Evolutionary conservation across 176 grass and related monocot species (phyloP).

Genomic region (Stipa capillata): DNA sequence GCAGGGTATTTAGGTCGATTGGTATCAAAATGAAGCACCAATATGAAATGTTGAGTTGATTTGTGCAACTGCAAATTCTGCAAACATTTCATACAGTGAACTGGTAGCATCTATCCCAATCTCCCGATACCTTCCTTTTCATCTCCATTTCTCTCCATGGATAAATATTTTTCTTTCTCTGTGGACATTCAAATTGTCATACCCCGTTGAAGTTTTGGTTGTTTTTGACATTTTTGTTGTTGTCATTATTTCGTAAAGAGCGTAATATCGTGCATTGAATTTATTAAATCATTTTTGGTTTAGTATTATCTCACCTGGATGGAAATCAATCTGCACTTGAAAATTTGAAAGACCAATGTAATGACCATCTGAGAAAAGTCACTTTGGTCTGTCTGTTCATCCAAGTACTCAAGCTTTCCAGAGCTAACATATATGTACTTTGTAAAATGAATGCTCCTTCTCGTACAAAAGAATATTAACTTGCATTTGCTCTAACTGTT

Average conservation of each 20-base stretch:
- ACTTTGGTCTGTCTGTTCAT: not conserved
- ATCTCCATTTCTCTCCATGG: not conserved
- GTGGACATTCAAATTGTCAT: not conserved
- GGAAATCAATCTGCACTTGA: not conserved
- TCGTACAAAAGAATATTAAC: not conserved
- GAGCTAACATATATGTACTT: not conserved
- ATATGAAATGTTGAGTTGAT: not conserved
- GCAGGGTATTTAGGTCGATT: not conserved
- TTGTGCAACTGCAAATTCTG: not conserved
- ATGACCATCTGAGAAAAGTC: not conserved
- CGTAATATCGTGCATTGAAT: not conserved
- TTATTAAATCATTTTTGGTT: not conserved
- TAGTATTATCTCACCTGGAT: not conserved
- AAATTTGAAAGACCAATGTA: not conserved
- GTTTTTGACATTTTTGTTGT: not conserved
- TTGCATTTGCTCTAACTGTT: not conserved
- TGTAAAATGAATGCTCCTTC: not conserved
- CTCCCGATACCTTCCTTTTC: not conserved
- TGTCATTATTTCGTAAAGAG: not conserved
- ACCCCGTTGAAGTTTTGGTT: not conserved
- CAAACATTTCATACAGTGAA: not conserved
- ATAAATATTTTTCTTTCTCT: not conserved
- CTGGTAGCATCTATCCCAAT: not conserved
- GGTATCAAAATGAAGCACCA: not conserved
- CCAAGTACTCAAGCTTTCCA: not conserved